phyloP scores from a whole-genome alignment of 2,329 filamentous ascomycete species.

The Pseudogymnoascus sp. region DNA sequence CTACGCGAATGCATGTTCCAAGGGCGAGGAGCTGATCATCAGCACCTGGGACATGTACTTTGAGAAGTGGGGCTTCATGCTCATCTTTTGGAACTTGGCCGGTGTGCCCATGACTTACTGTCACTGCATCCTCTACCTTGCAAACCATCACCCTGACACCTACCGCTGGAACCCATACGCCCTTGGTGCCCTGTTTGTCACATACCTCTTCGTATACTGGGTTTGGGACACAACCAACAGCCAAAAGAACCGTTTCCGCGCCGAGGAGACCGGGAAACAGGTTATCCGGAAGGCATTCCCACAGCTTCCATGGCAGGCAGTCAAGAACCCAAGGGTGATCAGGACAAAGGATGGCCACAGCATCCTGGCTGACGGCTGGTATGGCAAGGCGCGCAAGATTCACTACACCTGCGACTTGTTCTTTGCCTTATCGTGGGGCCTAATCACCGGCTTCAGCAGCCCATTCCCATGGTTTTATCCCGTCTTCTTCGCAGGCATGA shows the following conservation, averaged over 20 bases:
- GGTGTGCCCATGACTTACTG: constrained; percentile 87
- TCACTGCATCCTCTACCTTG: constrained; percentile 85
- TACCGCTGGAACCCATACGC: constrained; percentile 69
- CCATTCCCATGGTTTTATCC: constrained; percentile 89
- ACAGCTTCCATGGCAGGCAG: constrained; percentile 77
- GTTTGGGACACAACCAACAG: constrained; percentile 88
- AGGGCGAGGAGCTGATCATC: constrained; percentile 84
- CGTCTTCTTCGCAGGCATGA: constrained; percentile 71
- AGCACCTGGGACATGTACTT: constrained; percentile 95
- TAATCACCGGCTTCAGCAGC: constrained; percentile 72
- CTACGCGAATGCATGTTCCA: constrained; percentile 85
- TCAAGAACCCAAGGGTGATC: constrained; percentile 74
- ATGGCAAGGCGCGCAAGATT: constrained; percentile 67
- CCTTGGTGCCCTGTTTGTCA: constrained; percentile 53
- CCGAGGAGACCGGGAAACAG: constrained; percentile 63
- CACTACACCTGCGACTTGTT: constrained; percentile 75
- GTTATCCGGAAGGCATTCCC: constrained; percentile 73
- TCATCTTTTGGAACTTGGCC: constrained; percentile 95
- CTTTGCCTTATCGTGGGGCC: constrained; percentile 68
- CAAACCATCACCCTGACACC: constrained; percentile 67
- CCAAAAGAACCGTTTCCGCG: constrained; percentile 88
- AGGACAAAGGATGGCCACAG: constrained; percentile 56
- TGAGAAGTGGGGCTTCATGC: constrained; percentile 95
- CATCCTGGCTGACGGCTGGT: constrained; percentile 81
- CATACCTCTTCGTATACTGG: constrained; percentile 81